A percentile compares a stretch with the other conserved stretches of the same genome.
These are phyloP conservation scores for Nicotiana obtusifolia DNA, from an alignment of 257 asterid species.

Conservation along the genomic window DNA sequence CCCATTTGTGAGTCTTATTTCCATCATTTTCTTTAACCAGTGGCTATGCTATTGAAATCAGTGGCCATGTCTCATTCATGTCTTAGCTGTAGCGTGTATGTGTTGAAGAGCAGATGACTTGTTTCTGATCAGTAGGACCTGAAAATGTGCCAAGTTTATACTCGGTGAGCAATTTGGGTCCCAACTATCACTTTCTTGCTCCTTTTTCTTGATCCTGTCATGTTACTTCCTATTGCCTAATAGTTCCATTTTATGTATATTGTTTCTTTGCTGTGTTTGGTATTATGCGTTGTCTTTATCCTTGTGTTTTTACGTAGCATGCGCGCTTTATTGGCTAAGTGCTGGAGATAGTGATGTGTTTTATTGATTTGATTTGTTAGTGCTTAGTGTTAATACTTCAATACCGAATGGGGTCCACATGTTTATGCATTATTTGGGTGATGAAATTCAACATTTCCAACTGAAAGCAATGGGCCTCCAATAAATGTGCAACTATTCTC, in stretches of 20 bases:
- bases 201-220: slow-evolving; percentile 22
- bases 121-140: not conserved
- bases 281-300: slow-evolving; percentile 20
- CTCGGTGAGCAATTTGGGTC: slow-evolving; percentile 33
- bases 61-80: slow-evolving; percentile 5
- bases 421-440: not conserved
- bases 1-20: not conserved
- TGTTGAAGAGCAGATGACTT: not conserved
- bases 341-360: not conserved
- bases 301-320: slow-evolving; percentile 28
- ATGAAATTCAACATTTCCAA: not conserved
- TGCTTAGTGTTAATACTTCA: not conserved
- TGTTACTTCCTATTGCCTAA: slow-evolving; percentile 14
- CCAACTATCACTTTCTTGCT: slow-evolving; percentile 28
- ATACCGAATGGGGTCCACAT: not conserved
- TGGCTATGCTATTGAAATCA: not conserved
- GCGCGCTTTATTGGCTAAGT: slow-evolving; percentile 17
- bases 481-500: not conserved
- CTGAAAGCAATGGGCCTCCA: too few species aligned
- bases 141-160: slow-evolving; percentile 15
- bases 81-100: slow-evolving; percentile 9
- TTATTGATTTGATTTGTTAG: not conserved
- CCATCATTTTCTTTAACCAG: not conserved
- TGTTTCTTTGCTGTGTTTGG: not conserved
- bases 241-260: not conserved